Evolutionary conservation across 176 grass and related monocot species (phyloP).

Genomic region (Carex myosuroides): DNA sequence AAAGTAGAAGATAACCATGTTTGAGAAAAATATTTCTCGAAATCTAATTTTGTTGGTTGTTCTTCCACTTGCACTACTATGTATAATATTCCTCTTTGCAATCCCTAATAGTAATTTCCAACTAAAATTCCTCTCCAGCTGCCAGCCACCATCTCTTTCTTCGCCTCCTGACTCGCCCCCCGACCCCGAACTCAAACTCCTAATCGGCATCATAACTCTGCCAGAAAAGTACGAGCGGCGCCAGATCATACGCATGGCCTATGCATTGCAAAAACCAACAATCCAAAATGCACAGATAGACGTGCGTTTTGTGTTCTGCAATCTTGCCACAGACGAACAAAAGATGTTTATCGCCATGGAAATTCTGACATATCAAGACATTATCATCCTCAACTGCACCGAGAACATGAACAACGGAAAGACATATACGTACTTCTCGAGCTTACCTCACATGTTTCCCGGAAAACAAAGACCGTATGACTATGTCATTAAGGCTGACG

Average conservation of each 20-base stretch:
- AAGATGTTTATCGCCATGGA: slow-evolving; percentile 27
- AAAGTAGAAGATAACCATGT: neutral
- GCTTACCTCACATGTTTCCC: slow-evolving; percentile 19
- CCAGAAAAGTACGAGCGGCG: slow-evolving; percentile 38
- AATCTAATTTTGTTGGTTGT: neutral
- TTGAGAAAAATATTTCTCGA: neutral
- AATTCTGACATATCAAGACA: slow-evolving; percentile 31
- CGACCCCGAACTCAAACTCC: slow-evolving; percentile 27
- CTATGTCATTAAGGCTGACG: slow-evolving; percentile 41
- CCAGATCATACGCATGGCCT: slow-evolving; percentile 35
- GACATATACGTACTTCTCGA: slow-evolving; percentile 33
- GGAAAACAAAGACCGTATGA: slow-evolving; percentile 20
- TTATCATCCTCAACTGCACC: slow-evolving; percentile 41
- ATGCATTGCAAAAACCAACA: slow-evolving; percentile 25
- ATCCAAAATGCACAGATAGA: slow-evolving; percentile 19
- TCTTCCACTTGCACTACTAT: slow-evolving; percentile 15
- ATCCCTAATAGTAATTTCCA: slow-evolving; percentile 6
- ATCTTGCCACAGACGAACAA: slow-evolving; percentile 31
- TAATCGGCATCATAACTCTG: slow-evolving; percentile 33
- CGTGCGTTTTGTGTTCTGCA: slow-evolving; percentile 41
- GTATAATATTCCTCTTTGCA: slow-evolving; percentile 7
- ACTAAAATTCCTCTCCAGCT: neutral
- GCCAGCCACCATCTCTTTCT: neutral
- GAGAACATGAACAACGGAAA: slow-evolving; percentile 45
- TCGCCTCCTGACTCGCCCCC: neutral